phyloP scores from a whole-genome alignment of 768 basidiomycete species.

The Hygrocybe coccinea region DNA sequence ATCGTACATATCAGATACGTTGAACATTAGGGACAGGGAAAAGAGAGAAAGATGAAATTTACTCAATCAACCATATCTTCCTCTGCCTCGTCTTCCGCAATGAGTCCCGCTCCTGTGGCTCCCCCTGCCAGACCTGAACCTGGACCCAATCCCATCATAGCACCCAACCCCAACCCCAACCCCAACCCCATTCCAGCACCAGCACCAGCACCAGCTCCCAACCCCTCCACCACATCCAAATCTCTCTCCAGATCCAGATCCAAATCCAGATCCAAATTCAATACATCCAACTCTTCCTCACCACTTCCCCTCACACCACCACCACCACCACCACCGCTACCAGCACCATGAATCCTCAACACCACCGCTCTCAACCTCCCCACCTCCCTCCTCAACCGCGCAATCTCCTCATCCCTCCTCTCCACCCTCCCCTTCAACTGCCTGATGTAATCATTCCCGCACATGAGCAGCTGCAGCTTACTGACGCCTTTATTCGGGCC shows the following conservation, averaged over 20 bases:
- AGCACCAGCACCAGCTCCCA: background rate
- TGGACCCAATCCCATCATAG: too few relatives aligned
- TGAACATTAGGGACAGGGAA: background rate
- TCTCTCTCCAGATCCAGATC: constrained; percentile 54
- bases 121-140: too few relatives aligned
- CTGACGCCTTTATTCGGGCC: constrained; percentile 95
- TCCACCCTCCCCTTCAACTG: constrained; percentile 72
- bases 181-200: constrained; percentile 8
- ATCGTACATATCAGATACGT: background rate
- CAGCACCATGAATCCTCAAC: background rate
- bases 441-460: constrained; percentile 85
- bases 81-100: constrained; percentile 13
- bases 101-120: too few relatives aligned
- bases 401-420: constrained; percentile 76
- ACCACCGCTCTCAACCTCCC: constrained; percentile 45
- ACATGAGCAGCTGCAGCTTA: constrained; percentile 87
- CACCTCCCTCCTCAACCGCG: constrained; percentile 61
- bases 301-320: background rate
- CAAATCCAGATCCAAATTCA: constrained; percentile 41
- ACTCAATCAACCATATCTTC: constrained; percentile 9
- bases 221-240: constrained; percentile 40
- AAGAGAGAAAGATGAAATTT: background rate
- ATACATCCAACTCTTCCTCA: constrained; percentile 27
- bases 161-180: constrained; percentile 17
- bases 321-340: background rate